Base-by-base conservation (phyloP, 768 basidiomycete species). In the Chalciporus piperatus region DNA sequence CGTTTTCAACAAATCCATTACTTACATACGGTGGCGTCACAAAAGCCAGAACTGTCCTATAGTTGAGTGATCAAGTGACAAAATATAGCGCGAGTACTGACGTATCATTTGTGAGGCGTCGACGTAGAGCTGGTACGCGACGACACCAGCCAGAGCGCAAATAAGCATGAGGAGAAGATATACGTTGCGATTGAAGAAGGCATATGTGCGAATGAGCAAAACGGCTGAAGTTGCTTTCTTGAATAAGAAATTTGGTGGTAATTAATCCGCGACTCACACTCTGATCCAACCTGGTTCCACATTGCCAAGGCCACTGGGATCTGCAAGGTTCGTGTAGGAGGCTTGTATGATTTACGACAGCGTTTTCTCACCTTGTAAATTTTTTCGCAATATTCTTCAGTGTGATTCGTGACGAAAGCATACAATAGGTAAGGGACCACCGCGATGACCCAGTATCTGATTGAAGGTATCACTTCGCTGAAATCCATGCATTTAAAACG, bases 211-310 rank as follows among this genome's bases (percentile, higher is more conserved):
- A 53, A 91, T 91, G 57, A 91, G 78, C 45, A 91, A 79, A 47
- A 91, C 86, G 55, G 83, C 85, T 88, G 58, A 17, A 47, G 3
- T 50, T 6, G 50, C 59, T 38, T 48, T 28, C 27, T 33, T 54
- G 28, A 41, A 51, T 62, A 23, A 59, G 47, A 12, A 40, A 17
- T 7, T 14, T 45, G 28, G 27, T 39, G 11, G 17, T 2, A 5
- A 6, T 13, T 28, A 25, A 42, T 41, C 22, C 39, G 35, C 14
- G 45, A 71, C 76, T 54, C 55, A 84, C 86, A 83, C 73, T 90
- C 86, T 42, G 87, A 87, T 41, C 85, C 84, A 48, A 89, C 87
- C 78, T 90, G 89, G 60, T 91, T 91, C 87, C 87, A 90, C 82
- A 89, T 85, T 16, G 87, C 87, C 44, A 91, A 76, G 6, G 84